Percentiles rank a stretch among this genome's conserved stretches.
phyloP scores from a whole-genome alignment of 306 rosid species.

The Cicer pinnatifidum region DNA sequence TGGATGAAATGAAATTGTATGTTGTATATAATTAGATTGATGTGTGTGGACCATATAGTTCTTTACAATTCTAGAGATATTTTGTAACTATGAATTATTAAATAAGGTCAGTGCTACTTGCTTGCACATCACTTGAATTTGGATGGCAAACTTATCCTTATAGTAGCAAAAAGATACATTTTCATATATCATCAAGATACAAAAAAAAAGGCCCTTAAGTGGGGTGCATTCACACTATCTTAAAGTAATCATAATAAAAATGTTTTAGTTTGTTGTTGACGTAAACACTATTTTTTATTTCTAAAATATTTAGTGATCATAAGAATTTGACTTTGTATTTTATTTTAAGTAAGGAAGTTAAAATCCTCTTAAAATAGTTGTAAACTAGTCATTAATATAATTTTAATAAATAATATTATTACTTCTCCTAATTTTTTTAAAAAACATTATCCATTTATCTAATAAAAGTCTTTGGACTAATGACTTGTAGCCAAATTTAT shows the following conservation, averaged over 20 bases:
- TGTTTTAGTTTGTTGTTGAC: neutral
- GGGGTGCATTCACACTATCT: neutral
- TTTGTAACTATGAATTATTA: conserved; percentile 42
- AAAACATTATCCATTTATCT: too few relatives aligned
- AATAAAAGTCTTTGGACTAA: too few relatives aligned
- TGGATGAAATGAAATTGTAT: neutral
- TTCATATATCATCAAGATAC: neutral
- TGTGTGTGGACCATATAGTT: conserved; percentile 43
- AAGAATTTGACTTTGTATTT: too few relatives aligned
- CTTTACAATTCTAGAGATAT: conserved; percentile 31
- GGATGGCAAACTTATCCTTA: conserved; percentile 38
- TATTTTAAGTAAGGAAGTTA: too few relatives aligned
- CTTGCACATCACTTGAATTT: conserved; percentile 44
- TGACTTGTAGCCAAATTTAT: too few relatives aligned
- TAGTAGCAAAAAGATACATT: conserved; percentile 13
- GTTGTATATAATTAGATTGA: conserved; percentile 20
- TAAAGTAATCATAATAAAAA: conserved; percentile 5
- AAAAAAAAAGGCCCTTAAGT: neutral
- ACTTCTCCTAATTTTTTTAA: too few relatives aligned
- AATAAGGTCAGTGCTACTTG: conserved; percentile 43
- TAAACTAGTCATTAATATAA: too few relatives aligned
- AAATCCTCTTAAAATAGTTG: too few relatives aligned
- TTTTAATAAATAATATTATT: too few relatives aligned
- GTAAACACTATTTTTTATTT: neutral
- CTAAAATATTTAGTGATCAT: too few relatives aligned